Evolutionary conservation across 129 eudicot species (phyloP).

Genomic region (Escallonia herrerae): DNA sequence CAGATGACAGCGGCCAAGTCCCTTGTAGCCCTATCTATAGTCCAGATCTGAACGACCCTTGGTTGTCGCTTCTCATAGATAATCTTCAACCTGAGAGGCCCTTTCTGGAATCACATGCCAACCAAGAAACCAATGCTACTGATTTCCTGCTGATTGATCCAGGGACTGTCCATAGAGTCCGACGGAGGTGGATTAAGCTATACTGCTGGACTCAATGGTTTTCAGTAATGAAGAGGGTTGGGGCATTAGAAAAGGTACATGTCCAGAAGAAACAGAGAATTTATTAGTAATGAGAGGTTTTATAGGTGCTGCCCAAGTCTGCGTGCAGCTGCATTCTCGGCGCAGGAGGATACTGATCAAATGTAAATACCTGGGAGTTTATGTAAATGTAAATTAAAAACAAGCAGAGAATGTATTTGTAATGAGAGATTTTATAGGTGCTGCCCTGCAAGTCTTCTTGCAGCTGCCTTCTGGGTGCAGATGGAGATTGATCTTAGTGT

Average conservation of each 20-base stretch:
- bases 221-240: conserved; percentile 18
- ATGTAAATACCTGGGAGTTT: no score
- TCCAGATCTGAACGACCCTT: not conserved
- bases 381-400: no score
- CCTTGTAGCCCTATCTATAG: not conserved
- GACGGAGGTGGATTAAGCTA: not conserved
- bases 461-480: no score
- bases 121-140: no score
- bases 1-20: not conserved
- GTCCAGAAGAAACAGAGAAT: conserved; percentile 18
- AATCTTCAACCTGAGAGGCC: no score
- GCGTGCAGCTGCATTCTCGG: not conserved
- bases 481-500: no score
- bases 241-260: conserved; percentile 9
- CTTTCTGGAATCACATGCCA: no score
- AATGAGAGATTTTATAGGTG: not conserved
- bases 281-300: not conserved
- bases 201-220: not conserved
- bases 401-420: not conserved
- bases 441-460: no score
- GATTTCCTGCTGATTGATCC: no score
- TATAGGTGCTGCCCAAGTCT: not conserved
- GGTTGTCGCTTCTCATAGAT: no score
- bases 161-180: no score
- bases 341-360: not conserved